Evolutionary conservation across 306 rosid genomes (phyloP), one percentile per base, ranked within the genome.

Genomic region (Boehmeria nivea): DNA sequence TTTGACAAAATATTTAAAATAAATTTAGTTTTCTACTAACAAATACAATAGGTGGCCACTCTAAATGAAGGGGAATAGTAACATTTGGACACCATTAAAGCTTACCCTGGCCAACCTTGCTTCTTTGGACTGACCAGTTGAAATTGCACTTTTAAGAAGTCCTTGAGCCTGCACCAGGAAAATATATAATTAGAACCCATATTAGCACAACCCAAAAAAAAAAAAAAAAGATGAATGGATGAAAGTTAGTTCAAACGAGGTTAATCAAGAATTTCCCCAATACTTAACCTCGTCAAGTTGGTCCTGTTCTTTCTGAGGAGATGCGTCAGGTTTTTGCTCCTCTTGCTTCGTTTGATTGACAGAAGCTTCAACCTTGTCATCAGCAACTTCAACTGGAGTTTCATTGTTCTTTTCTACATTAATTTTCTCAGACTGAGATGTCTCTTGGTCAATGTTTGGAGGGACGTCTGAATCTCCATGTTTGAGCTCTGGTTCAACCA

Each of bases 71-170:
- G 28, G 43, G 17, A 28, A 59, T 7, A 18, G 0, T 13, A 0
- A 12, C 3, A 12, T 49, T 18, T 16, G 38, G 38, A 17, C 15
- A 14, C 25, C 23, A n/a, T 43, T 39, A 47, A 19, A 58, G 43
- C 83, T 80, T 87, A 91, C 99, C 95, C 93, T 80, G 44, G 96
- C 96, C 77, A 91, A 68, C 78, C 99, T 91, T 71, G 99, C 99
- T 76, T 91, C 99, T 73, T 91, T 91, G 23, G 96, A 87, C 77
- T 85, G 93, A 65, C 99, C 99, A 52, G 96, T 80, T 58, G 99
- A 78, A 69, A 71, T 83, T 39, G 95, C 71, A 42, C 84, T 81
- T 75, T 87, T 83, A 68, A 91, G 99, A 72, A 91, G 79, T 64
- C 96, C 87, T 72, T 84, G 99, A 72, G 99, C 99, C 99, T 91